A percentile compares a stretch with the other conserved stretches of the same genome.
These are phyloP conservation scores for Leccinum subtestaceum DNA, from an alignment of 768 basidiomycete species.

Conservation along the genomic window DNA sequence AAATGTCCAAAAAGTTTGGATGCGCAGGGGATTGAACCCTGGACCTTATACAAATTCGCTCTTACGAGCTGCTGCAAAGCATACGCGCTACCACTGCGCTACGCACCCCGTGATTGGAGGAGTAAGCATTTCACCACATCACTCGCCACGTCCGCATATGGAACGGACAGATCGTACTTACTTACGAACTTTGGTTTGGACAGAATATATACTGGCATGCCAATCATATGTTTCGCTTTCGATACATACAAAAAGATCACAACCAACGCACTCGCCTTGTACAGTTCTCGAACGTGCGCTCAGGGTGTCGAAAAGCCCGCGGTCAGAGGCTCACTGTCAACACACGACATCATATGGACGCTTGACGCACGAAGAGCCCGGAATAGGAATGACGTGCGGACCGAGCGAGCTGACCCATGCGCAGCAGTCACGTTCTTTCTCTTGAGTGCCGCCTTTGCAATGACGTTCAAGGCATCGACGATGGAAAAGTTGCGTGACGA, in stretches of 20 bases:
- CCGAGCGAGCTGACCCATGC: too few relatives aligned
- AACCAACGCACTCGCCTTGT: neutral
- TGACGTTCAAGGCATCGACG: too few relatives aligned
- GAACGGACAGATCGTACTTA: neutral
- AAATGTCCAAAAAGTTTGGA: constrained; percentile 20
- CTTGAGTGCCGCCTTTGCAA: too few relatives aligned
- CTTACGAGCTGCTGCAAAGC: constrained; percentile 36
- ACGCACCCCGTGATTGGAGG: constrained; percentile 16
- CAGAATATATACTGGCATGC: too few relatives aligned
- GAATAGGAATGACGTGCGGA: too few relatives aligned
- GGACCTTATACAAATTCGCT: constrained; percentile 39
- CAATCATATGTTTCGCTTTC: neutral
- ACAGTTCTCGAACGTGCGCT: too few relatives aligned
- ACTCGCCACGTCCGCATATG: neutral
- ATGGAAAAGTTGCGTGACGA: too few relatives aligned
- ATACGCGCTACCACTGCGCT: constrained; percentile 42
- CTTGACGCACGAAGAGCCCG: constrained; percentile 33
- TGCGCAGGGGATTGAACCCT: constrained; percentile 44
- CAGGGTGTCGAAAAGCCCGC: too few relatives aligned
- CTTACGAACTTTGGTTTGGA: too few relatives aligned
- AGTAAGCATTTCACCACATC: neutral
- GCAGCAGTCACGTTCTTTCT: too few relatives aligned
- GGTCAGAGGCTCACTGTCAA: constrained; percentile 1
- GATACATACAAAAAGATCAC: neutral
- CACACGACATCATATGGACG: constrained; percentile 14